Evolutionary conservation across 1,284 basidiomycete genomes (phyloP).

Genomic region (Apiotrichum veenhuisii): DNA sequence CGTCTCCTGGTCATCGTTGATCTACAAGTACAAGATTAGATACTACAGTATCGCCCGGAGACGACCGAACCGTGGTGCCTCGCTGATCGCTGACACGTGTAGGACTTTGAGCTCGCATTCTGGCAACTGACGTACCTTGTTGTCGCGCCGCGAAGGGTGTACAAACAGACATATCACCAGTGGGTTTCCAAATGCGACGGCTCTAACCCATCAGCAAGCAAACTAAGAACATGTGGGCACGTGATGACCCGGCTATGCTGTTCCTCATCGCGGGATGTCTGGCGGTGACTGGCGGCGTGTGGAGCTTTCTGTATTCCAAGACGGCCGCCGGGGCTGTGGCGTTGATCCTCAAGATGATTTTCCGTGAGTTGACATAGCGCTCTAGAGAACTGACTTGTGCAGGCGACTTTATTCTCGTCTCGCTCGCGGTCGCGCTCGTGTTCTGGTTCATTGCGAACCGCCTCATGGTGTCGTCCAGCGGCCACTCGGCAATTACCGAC

Average conservation of each 20-base stretch:
- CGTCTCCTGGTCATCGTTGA: too few species aligned
- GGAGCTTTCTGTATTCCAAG: slow-evolving; percentile 78
- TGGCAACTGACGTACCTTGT: slow-evolving; percentile 92
- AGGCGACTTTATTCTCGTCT: slow-evolving; percentile 72
- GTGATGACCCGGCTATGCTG: slow-evolving; percentile 90
- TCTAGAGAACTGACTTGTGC: neutral
- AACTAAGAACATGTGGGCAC: slow-evolving; percentile 97
- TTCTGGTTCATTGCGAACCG: slow-evolving; percentile 77
- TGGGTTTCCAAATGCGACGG: slow-evolving; percentile 15
- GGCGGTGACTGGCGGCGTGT: slow-evolving; percentile 69
- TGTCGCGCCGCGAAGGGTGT: slow-evolving; percentile 85
- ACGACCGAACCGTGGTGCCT: neutral
- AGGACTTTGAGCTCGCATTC: slow-evolving; percentile 92
- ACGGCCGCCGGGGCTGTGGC: slow-evolving; percentile 58
- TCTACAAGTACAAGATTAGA: too few species aligned
- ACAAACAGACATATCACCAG: slow-evolving; percentile 49
- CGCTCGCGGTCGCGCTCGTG: slow-evolving; percentile 66
- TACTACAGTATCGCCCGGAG: too few species aligned
- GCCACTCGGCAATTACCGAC: slow-evolving; percentile 63
- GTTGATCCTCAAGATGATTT: slow-evolving; percentile 72
- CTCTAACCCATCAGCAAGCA: slow-evolving; percentile 54
- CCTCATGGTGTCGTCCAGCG: slow-evolving; percentile 63
- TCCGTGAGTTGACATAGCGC: slow-evolving; percentile 53
- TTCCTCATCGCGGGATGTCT: slow-evolving; percentile 70
- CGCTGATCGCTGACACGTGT: neutral